Evolutionary conservation across 371 early-diverging fungal species (phyloP).

Genomic region (Apophysomyces elegans): DNA sequence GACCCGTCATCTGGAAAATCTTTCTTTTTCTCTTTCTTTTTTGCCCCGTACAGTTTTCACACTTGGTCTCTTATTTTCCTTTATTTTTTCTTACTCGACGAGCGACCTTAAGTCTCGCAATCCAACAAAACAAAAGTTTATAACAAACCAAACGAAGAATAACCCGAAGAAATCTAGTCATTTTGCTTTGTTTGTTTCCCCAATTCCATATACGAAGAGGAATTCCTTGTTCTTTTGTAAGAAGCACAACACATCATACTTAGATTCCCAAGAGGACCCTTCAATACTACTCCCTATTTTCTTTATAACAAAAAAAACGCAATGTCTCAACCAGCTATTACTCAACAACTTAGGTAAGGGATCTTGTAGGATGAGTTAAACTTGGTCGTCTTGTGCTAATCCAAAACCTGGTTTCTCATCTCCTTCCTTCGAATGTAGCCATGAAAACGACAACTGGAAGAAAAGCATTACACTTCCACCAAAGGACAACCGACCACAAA

Average conservation of each 20-base stretch:
- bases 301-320: background rate
- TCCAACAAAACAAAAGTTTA: background rate
- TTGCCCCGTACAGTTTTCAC: too few species aligned
- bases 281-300: too few species aligned
- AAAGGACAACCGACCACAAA: constrained; percentile 87
- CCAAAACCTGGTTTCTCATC: background rate
- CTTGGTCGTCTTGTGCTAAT: background rate
- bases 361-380: background rate
- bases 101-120: too few species aligned
- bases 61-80: too few species aligned
- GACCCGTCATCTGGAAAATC: too few species aligned
- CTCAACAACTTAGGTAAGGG: constrained; percentile 3
- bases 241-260: too few species aligned
- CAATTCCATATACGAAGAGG: background rate
- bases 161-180: background rate
- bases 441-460: constrained; percentile 77
- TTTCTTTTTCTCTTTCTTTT: too few species aligned
- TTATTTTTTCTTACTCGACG: too few species aligned
- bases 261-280: background rate
- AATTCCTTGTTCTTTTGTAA: constrained; percentile 1
- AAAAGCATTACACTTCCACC: constrained; percentile 70
- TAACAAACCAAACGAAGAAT: background rate
- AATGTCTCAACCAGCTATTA: constrained; percentile 4
- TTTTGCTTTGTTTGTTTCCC: background rate
- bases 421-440: constrained; percentile 29